Evolutionary conservation across 305 asterid genomes (phyloP).

Genomic region (Ajuga reptans): DNA sequence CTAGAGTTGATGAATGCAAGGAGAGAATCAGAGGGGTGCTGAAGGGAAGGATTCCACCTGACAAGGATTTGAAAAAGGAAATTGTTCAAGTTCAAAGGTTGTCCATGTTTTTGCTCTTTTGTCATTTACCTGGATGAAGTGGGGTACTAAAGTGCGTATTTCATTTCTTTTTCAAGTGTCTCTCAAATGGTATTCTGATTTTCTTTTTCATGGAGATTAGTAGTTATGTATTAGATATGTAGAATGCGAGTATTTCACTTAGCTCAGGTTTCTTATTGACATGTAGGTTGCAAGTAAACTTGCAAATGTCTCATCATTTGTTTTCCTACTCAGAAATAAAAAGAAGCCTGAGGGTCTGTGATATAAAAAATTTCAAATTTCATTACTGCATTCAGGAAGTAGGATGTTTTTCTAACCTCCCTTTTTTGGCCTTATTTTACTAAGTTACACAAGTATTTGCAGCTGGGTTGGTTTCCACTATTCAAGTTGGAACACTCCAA

Average conservation of each 20-base stretch:
- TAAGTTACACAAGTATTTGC: background rate
- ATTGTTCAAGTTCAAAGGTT: slow-evolving; percentile 74
- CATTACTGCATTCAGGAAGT: background rate
- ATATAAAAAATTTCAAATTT: background rate
- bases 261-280: background rate
- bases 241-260: background rate
- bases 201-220: background rate
- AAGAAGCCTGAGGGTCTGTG: background rate
- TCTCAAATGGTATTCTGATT: background rate
- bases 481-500: too few relatives aligned
- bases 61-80: slow-evolving; percentile 80
- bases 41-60: slow-evolving; percentile 92
- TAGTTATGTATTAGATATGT: background rate
- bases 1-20: slow-evolving; percentile 75
- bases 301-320: background rate
- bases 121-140: slow-evolving; percentile 2
- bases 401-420: background rate
- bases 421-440: background rate
- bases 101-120: slow-evolving; percentile 15
- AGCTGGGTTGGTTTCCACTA: background rate
- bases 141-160: slow-evolving; percentile 6
- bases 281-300: background rate
- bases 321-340: background rate
- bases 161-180: background rate
- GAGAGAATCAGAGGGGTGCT: slow-evolving; percentile 70